phyloP scores from a whole-genome alignment of 2,329 filamentous ascomycete species.

The Ophiocordyceps camponoti-floridani region DNA sequence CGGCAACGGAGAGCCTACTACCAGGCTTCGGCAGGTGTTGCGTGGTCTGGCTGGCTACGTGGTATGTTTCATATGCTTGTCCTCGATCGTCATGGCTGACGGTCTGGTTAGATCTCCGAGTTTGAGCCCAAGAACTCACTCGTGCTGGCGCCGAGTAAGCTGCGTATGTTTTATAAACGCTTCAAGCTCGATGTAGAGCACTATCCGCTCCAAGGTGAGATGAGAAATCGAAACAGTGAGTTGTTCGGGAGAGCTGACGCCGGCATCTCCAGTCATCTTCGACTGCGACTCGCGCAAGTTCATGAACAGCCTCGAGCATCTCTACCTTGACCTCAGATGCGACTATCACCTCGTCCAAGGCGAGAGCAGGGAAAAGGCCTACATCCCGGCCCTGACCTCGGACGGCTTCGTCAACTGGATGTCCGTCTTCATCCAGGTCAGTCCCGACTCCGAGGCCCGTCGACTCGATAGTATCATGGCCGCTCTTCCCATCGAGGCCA shows the following conservation, averaged over 20 bases:
- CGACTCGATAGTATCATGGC: conserved; percentile 51
- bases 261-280: conserved; percentile 30
- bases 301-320: conserved; percentile 16
- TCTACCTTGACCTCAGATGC: conserved; percentile 36
- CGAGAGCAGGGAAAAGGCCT: conserved; percentile 29
- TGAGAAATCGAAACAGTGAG: too few species aligned
- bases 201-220: conserved; percentile 49
- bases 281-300: conserved; percentile 15
- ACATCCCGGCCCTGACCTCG: conserved; percentile 46
- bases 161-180: conserved; percentile 54
- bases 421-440: conserved; percentile 52
- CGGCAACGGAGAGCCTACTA: conserved; percentile 45
- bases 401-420: conserved; percentile 57
- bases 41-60: conserved; percentile 57
- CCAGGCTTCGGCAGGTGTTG: conserved; percentile 51
- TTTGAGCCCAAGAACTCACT: conserved; percentile 20
- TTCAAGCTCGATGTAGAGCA: conserved; percentile 46
- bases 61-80: conserved; percentile 23
- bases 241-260: too few species aligned
- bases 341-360: conserved; percentile 48
- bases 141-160: conserved; percentile 59
- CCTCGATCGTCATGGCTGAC: neutral
- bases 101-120: conserved; percentile 11
- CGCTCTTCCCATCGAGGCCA: conserved; percentile 46
- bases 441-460: conserved; percentile 57